A percentile compares a stretch with the other conserved stretches of the same genome.
These are phyloP conservation scores for Tritrichomonas foetus DNA, from an alignment of 208 protist genomes.

Conservation along the genomic window DNA sequence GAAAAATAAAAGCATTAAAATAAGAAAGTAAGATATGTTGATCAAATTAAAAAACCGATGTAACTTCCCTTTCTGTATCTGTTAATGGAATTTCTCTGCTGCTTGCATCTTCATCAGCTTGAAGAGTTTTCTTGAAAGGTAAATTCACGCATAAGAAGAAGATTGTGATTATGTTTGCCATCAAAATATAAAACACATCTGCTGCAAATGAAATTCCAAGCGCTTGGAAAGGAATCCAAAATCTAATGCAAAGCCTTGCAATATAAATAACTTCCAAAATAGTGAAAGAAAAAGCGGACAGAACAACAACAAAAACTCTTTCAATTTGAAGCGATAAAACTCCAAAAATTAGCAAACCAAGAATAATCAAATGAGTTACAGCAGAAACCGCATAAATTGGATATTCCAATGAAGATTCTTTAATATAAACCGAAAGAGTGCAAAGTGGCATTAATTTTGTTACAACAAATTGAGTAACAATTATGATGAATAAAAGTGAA, in stretches of 20 bases:
- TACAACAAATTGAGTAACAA: background rate
- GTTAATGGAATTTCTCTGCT: too few relatives aligned
- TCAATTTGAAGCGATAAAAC: background rate
- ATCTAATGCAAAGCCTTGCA: background rate
- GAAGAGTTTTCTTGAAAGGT: background rate
- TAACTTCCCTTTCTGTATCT: too few relatives aligned
- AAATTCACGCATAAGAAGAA: background rate
- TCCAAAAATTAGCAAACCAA: background rate
- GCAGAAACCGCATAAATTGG: background rate
- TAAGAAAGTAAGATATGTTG: too few relatives aligned
- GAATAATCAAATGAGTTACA: background rate
- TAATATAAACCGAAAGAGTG: background rate
- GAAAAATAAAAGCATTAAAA: too few relatives aligned
- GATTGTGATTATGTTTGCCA: constrained; percentile 18
- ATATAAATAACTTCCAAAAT: background rate
- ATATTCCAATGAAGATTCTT: background rate
- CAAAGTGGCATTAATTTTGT: background rate
- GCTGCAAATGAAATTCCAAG: background rate
- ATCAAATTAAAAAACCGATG: too few relatives aligned
- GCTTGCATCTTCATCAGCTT: too few relatives aligned
- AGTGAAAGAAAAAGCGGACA: background rate
- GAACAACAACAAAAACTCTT: background rate
- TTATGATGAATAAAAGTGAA: background rate
- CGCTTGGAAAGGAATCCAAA: background rate
- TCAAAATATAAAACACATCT: background rate